Evolutionary conservation across 257 asterid genomes (phyloP), one percentile per base, ranked within the genome.

Genomic region (Datura wrightii): DNA sequence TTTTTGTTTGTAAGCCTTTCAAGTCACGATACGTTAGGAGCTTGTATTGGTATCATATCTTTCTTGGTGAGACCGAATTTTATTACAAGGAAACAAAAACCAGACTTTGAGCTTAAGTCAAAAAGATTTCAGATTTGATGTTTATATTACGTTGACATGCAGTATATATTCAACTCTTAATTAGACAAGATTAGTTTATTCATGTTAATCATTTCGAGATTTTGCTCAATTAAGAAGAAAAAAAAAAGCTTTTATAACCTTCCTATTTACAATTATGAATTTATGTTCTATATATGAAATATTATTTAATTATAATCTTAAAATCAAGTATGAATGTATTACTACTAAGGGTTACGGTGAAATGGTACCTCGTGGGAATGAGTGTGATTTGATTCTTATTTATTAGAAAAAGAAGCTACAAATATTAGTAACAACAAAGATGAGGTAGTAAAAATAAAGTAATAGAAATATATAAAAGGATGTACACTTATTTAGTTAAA

Each of bases 21-120:
- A 50, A 76, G 62, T 50, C 62, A 31, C 62, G 82, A 50, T 76
- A 50, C 42, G 62, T 76, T 76, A 76, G 82, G 62, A 76, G 62
- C 24, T 76, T 50, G 82, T 50, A 76, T 76, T 76, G 82, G 41
- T 15, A 31, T 76, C 82, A 14, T 76, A 24, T 76, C 82, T 76
- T 76, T 76, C 62, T 31, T 50, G 82, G 82, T 50, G 81, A 74
- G 19, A 41, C 14, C 42, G 62, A 76, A 50, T 52, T 5, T 76
- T 76, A 76, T 19, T 50, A 7, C 19, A 76, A 52, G 71, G 18
- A 63, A 63, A 31, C 71, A 63, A 34, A 63, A 63, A 63, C 44
- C 44, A 34, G 34, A 16, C 11, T 58, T 18, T 58, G 65, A 58
- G 65, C 65, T 5, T 3, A 54, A 54, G 18, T 54, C 18, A 13